A percentile compares a stretch with the other conserved stretches of the same genome.
Evolutionary conservation across 129 eudicot genomes (phyloP).

Genomic region (Pittosporum tobira): DNA sequence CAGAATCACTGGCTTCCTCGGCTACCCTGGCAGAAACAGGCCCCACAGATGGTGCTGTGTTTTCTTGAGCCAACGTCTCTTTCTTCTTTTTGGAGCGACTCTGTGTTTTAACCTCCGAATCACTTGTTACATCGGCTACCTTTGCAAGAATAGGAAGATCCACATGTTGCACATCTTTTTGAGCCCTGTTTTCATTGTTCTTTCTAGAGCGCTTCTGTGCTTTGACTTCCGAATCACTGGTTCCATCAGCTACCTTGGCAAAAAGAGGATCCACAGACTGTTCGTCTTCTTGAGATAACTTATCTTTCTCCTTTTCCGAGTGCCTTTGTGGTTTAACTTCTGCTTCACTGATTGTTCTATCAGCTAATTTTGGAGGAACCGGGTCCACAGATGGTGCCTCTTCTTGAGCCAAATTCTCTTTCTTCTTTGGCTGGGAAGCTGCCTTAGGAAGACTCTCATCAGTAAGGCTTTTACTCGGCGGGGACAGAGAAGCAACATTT

Average conservation of each 20-base stretch:
- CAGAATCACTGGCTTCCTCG: slow-evolving; percentile 27
- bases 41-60: not conserved
- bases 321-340: slow-evolving; percentile 6
- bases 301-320: not conserved
- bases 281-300: not conserved
- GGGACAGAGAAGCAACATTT: slow-evolving; percentile 37
- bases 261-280: slow-evolving; percentile 1
- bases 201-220: slow-evolving; percentile 6
- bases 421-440: slow-evolving; percentile 26
- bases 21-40: slow-evolving; percentile 22
- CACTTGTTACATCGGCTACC: slow-evolving; percentile 31
- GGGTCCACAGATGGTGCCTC: slow-evolving; percentile 16
- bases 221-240: slow-evolving; percentile 17
- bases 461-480: slow-evolving; percentile 40
- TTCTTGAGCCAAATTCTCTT: slow-evolving; percentile 26
- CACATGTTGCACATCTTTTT: slow-evolving; percentile 25
- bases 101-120: slow-evolving; percentile 9
- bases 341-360: slow-evolving; percentile 19
- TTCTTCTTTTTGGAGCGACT: not conserved
- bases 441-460: slow-evolving; percentile 37
- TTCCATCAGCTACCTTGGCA: slow-evolving; percentile 30
- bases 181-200: slow-evolving; percentile 27
- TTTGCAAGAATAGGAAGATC: slow-evolving; percentile 16
- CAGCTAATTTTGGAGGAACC: not conserved
- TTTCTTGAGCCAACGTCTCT: not conserved